Evolutionary conservation across 176 grass and related monocot species (phyloP).

Genomic region (Raddia distichophylla): DNA sequence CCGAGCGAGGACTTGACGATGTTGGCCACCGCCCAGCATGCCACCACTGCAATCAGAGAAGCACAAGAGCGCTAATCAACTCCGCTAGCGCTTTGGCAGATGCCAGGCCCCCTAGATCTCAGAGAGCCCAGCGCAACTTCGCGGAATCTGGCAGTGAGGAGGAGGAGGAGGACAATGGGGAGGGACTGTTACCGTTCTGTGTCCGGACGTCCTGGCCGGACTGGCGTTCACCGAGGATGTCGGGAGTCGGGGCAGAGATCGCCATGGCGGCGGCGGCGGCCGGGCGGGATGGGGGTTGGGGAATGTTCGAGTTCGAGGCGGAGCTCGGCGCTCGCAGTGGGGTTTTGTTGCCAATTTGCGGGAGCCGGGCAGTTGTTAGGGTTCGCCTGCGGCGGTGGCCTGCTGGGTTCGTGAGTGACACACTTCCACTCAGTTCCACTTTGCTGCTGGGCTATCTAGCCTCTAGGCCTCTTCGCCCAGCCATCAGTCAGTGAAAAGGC

Average conservation of each 20-base stretch:
- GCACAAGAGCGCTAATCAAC: slow-evolving; percentile 12
- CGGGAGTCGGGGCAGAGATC: slow-evolving; percentile 60
- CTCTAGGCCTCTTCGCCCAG: too few relatives aligned
- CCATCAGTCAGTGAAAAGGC: not conserved
- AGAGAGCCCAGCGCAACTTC: not conserved
- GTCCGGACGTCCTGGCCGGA: slow-evolving; percentile 92
- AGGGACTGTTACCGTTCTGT: slow-evolving; percentile 64
- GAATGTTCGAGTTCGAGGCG: slow-evolving; percentile 23
- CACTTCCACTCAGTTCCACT: too few relatives aligned
- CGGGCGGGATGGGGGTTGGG: not conserved
- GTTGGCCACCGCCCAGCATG: slow-evolving; percentile 89
- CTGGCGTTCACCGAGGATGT: slow-evolving; percentile 93
- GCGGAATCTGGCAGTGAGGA: slow-evolving; percentile 22
- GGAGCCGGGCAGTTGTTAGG: slow-evolving; percentile 23
- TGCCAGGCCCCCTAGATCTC: slow-evolving; percentile 21
- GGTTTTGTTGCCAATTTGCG: not conserved
- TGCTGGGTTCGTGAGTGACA: not conserved
- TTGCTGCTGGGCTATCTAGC: not conserved
- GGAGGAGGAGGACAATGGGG: not conserved
- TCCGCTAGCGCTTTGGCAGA: not conserved
- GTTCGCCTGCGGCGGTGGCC: not conserved
- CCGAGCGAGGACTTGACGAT: slow-evolving; percentile 93
- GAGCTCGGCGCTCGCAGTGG: not conserved
- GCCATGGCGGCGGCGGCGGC: slow-evolving; percentile 52
- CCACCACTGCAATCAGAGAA: slow-evolving; percentile 58